These are phyloP conservation scores for Globisporangium abappressorium DNA, from an alignment of 352 stramenopile species.

Conservation along the genomic window DNA sequence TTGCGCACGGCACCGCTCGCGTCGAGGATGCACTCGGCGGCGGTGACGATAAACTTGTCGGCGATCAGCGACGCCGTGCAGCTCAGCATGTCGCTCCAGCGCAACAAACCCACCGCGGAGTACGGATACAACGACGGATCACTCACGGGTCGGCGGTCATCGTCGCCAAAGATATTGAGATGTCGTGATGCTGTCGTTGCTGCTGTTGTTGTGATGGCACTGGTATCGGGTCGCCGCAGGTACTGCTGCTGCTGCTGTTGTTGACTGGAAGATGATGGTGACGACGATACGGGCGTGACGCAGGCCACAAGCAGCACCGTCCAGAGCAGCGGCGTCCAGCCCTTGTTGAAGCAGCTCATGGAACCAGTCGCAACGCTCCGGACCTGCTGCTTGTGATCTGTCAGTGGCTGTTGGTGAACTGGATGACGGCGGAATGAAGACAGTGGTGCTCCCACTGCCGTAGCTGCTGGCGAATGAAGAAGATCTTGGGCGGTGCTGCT, in stretches of 20 bases:
- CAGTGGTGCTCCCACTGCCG: not conserved
- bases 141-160: slow-evolving; percentile 36
- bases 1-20: slow-evolving; percentile 24
- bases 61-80: slow-evolving; percentile 62
- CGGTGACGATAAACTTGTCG: slow-evolving; percentile 44
- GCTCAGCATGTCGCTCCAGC: slow-evolving; percentile 38
- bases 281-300: not conserved
- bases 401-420: not conserved
- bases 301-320: slow-evolving; percentile 7
- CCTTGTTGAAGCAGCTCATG: not conserved
- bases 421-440: not conserved
- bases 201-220: not conserved
- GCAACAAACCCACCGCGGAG: slow-evolving; percentile 46
- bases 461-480: not conserved
- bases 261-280: not conserved
- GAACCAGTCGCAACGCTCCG: not conserved
- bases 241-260: not conserved
- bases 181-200: slow-evolving; percentile 9
- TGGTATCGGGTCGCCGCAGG: not conserved
- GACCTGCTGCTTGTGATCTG: not conserved
- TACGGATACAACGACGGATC: slow-evolving; percentile 45
- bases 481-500: not conserved
- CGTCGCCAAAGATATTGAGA: slow-evolving; percentile 44
- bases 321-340: slow-evolving; percentile 6
- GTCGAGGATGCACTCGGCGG: slow-evolving; percentile 54